Conservation (phyloP, 768 basidiomycete genomes). For the Sporobolomyces phaffii region DNA sequence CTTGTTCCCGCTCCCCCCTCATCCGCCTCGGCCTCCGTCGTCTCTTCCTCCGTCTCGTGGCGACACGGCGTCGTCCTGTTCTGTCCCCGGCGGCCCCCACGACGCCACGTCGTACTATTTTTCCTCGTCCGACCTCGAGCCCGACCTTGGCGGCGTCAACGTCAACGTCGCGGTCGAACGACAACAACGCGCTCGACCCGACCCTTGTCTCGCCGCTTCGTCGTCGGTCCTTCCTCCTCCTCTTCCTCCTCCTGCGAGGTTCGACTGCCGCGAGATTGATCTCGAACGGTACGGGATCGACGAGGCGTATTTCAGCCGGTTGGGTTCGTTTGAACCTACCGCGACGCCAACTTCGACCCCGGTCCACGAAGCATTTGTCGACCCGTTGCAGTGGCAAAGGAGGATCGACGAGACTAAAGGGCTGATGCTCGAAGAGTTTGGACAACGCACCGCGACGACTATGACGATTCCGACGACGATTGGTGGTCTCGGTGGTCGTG, state of each 20-base stretch:
- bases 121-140: no score
- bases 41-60: no score
- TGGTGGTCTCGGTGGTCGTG: no score
- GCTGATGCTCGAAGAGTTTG: background rate
- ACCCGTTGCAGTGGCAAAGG: conserved; percentile 2
- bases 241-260: background rate
- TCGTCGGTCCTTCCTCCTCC: no score
- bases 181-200: no score
- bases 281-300: conserved; percentile 28
- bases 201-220: no score
- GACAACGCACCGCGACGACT: no score
- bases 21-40: no score
- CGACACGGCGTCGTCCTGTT: no score
- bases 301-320: conserved; percentile 16
- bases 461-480: no score
- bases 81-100: no score
- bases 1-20: background rate
- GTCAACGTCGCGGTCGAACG: background rate
- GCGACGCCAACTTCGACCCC: conserved; percentile 14
- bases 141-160: background rate
- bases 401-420: conserved; percentile 9
- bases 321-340: conserved; percentile 13
- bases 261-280: conserved; percentile 3
- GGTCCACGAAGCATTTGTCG: background rate
- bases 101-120: no score